Percentiles rank a stretch among this genome's conserved stretches.
These are phyloP conservation scores for Bipolaris zeicola DNA, from an alignment of 2,329 filamentous ascomycete species.

Conservation along the genomic window DNA sequence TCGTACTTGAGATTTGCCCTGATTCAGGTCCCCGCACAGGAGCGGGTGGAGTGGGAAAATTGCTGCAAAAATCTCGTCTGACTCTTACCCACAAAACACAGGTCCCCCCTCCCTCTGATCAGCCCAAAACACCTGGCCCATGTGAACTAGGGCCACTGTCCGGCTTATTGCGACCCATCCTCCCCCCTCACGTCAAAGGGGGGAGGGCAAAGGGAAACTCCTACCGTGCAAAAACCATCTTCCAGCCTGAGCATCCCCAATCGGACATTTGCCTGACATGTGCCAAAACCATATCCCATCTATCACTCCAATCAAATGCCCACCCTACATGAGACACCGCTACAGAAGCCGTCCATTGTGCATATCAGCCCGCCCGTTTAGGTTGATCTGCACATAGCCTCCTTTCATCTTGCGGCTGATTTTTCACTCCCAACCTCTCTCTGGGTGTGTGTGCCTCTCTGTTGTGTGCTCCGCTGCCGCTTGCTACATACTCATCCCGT, in stretches of 20 bases:
- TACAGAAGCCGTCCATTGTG: conserved; percentile 1
- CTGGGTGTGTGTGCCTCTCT: not conserved
- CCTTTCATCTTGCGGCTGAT: conserved; percentile 25
- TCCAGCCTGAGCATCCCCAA: not conserved
- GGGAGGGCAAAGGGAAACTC: conserved; percentile 12
- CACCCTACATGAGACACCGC: conserved; percentile 13
- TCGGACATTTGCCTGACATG: conserved; percentile 27
- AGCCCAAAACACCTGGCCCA: conserved; percentile 38
- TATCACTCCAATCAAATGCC: not conserved
- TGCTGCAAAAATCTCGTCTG: conserved; percentile 20
- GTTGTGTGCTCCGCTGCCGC: not conserved
- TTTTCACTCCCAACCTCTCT: not conserved
- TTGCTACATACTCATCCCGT: not conserved
- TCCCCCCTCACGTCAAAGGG: conserved; percentile 39
- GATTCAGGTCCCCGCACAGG: conserved; percentile 22
- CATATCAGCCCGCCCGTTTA: not conserved
- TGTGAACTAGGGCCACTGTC: conserved; percentile 28
- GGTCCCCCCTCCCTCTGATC: conserved; percentile 27
- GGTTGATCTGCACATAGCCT: conserved; percentile 8
- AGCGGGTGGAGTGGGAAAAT: conserved; percentile 28
- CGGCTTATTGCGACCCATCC: conserved; percentile 19
- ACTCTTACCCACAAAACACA: conserved; percentile 12
- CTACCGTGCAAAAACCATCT: not conserved
- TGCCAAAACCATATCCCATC: not conserved
- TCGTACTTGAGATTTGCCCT: conserved; percentile 26